Conservation (phyloP, 139 green algal species). For the Picochlorum sp. region DNA sequence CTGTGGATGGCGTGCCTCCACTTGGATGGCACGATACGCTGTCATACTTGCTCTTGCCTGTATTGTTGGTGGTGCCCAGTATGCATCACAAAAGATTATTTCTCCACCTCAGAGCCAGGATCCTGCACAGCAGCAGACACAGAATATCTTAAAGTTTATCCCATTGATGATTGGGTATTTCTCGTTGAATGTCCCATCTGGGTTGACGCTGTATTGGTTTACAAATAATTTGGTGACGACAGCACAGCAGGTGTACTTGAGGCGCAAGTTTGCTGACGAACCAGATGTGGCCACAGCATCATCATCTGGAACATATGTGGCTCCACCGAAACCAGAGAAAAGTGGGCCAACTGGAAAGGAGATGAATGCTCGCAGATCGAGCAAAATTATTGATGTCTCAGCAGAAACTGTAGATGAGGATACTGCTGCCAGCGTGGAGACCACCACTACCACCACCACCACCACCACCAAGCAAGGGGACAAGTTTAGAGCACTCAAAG, state of each 20-base stretch:
- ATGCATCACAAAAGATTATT: slow-evolving; percentile 68
- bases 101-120: slow-evolving; percentile 40
- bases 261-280: slow-evolving; percentile 11
- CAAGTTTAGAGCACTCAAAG: slow-evolving; percentile 69
- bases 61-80: slow-evolving; percentile 66
- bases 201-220: slow-evolving; percentile 98
- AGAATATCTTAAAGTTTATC: slow-evolving; percentile 93
- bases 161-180: slow-evolving; percentile 97
- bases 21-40: slow-evolving; percentile 57
- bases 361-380: slow-evolving; percentile 34
- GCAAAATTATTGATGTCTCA: slow-evolving; percentile 25
- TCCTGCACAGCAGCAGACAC: slow-evolving; percentile 51
- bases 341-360: slow-evolving; percentile 26
- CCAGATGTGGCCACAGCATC: not conserved
- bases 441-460: not conserved
- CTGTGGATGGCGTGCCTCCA: slow-evolving; percentile 46
- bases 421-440: not conserved
- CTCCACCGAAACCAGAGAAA: slow-evolving; percentile 38
- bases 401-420: slow-evolving; percentile 3
- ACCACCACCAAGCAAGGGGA: slow-evolving; percentile 13
- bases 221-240: slow-evolving; percentile 94
- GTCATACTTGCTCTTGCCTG: slow-evolving; percentile 61
- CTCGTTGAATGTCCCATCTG: slow-evolving; percentile 92
- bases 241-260: slow-evolving; percentile 58
- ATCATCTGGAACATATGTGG: slow-evolving; percentile 20